These are phyloP conservation scores for Annulohypoxylon nitens DNA, from an alignment of 495 filamentous ascomycete species.

Conservation along the genomic window DNA sequence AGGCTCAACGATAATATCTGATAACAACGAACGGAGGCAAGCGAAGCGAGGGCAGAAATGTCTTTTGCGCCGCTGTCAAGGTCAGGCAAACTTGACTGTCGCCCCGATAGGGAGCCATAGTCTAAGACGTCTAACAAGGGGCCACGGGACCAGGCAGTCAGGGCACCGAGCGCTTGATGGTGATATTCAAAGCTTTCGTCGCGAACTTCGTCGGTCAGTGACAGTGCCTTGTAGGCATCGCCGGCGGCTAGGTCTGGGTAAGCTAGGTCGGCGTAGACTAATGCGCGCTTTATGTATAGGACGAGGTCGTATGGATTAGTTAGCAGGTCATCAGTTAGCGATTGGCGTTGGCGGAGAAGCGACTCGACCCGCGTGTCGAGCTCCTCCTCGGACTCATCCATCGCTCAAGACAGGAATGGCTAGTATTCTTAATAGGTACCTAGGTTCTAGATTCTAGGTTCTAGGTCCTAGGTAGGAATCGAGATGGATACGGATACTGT, in stretches of 20 bases:
- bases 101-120: constrained; percentile 57
- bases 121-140: constrained; percentile 55
- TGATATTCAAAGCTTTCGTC: constrained; percentile 79
- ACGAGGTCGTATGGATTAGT: constrained; percentile 81
- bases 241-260: constrained; percentile 92
- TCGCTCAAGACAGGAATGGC: constrained; percentile 39
- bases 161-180: constrained; percentile 62
- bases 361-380: constrained; percentile 52
- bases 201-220: constrained; percentile 82
- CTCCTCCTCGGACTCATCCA: constrained; percentile 60
- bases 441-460: neutral
- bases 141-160: constrained; percentile 50
- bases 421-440: constrained; percentile 31
- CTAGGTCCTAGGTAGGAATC: constrained; percentile 13
- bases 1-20: constrained; percentile 71
- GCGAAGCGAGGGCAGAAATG: constrained; percentile 52
- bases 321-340: constrained; percentile 62
- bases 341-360: constrained; percentile 61
- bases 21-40: constrained; percentile 66
- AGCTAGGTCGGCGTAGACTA: constrained; percentile 76
- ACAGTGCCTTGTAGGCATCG: constrained; percentile 89
- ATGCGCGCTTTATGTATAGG: constrained; percentile 78
- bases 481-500: constrained; percentile 36
- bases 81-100: constrained; percentile 54
- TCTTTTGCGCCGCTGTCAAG: constrained; percentile 45